These are phyloP conservation scores for Coccomyxa sp. DNA, from an alignment of 139 green algal species.

Conservation along the genomic window DNA sequence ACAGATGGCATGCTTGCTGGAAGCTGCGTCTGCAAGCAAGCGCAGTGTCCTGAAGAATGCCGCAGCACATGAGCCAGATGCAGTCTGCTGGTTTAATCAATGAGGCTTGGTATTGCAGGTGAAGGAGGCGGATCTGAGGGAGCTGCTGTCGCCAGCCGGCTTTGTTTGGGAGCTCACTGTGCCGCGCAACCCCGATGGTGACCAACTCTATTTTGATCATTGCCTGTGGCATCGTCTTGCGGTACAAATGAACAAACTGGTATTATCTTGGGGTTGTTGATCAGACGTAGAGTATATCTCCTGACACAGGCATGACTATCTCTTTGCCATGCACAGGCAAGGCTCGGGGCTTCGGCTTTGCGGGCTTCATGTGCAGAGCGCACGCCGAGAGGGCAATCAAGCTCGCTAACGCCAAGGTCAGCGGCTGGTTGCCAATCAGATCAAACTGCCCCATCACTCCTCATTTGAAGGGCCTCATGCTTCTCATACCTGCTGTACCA, in stretches of 20 bases:
- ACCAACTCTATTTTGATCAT: background rate
- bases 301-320: no score
- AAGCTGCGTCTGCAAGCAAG: background rate
- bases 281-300: no score
- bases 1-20: background rate
- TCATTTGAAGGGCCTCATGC: background rate
- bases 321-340: constrained; percentile 24
- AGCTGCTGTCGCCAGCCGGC: constrained; percentile 38
- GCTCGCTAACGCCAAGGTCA: constrained; percentile 68
- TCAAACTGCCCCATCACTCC: background rate
- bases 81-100: background rate
- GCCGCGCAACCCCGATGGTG: constrained; percentile 48
- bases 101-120: constrained; percentile 20
- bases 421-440: background rate
- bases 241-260: no score
- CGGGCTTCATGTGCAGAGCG: constrained; percentile 64
- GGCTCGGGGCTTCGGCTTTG: constrained; percentile 85
- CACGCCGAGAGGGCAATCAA: constrained; percentile 75
- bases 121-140: constrained; percentile 47
- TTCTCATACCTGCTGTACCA: no score
- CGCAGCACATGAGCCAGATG: no score
- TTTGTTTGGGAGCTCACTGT: constrained; percentile 78
- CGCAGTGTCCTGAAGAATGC: no score
- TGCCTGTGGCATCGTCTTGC: background rate
- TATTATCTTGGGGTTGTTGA: no score